These are phyloP conservation scores for Aspergillus cejpii DNA, from an alignment of 2,329 filamentous ascomycete genomes.

Conservation along the genomic window DNA sequence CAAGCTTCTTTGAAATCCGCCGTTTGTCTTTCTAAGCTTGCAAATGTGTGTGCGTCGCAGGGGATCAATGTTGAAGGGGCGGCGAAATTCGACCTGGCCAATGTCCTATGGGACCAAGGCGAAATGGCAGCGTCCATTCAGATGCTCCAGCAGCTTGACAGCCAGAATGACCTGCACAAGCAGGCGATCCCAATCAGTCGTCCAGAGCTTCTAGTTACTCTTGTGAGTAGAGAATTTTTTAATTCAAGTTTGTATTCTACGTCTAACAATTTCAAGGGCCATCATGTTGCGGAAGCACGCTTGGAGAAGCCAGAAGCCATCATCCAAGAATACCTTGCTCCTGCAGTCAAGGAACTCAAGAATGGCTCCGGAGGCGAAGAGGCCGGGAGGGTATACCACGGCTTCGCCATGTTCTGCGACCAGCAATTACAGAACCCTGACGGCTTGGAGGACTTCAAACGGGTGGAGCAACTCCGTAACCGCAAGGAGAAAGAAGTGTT, in stretches of 20 bases:
- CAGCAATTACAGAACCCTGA: slow-evolving; percentile 85
- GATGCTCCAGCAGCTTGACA: slow-evolving; percentile 71
- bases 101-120: slow-evolving; percentile 88
- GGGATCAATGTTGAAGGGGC: slow-evolving; percentile 71
- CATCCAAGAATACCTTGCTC: slow-evolving; percentile 75
- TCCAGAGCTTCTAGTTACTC: slow-evolving; percentile 75
- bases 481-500: slow-evolving; percentile 74
- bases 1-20: slow-evolving; percentile 84
- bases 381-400: slow-evolving; percentile 83
- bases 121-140: slow-evolving; percentile 83
- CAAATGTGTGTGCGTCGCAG: slow-evolving; percentile 61
- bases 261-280: slow-evolving; percentile 48
- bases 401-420: slow-evolving; percentile 93
- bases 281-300: slow-evolving; percentile 81
- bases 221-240: slow-evolving; percentile 44
- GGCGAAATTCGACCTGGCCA: slow-evolving; percentile 74
- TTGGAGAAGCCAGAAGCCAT: slow-evolving; percentile 88
- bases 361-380: slow-evolving; percentile 61
- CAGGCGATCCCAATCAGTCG: slow-evolving; percentile 67
- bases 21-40: slow-evolving; percentile 72
- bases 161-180: slow-evolving; percentile 54
- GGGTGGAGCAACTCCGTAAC: slow-evolving; percentile 70
- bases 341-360: slow-evolving; percentile 74
- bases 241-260: neutral
- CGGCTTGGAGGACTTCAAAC: slow-evolving; percentile 72